Evolutionary conservation across 1,139 yeast genomes (phyloP), one percentile per base, ranked within the genome.

Genomic region (Debaryomyces sp.): DNA sequence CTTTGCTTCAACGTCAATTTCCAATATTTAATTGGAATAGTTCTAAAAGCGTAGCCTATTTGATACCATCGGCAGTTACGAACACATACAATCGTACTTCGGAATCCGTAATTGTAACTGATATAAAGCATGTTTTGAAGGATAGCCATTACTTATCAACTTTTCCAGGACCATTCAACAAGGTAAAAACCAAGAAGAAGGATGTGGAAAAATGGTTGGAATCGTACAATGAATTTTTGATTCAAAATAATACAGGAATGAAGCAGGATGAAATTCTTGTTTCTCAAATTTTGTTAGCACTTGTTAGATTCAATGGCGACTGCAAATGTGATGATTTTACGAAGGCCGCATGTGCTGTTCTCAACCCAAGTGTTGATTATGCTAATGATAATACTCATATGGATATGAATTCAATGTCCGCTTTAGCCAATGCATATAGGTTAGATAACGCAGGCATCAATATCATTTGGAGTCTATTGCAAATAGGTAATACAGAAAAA

Each of bases 1-100:
- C 73, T 6, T 59, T 71, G 41, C 59, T 61, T 27, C 75, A 74
- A 45, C 73, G 89, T 49, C 96, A 89, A 62, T 88, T 87, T 64
- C 96, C 96, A 0, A 65, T 91, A 32, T 87, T 90, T 62, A 74
- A 80, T 49, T 91, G 96, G 89, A 80, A 89, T 42, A 68, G 73
- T 34, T 64, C 75, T 5, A 66, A 62, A 35, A 64, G 61, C 27
- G 67, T 66, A 9, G 70, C 64, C 1, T 54, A 56, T 9, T 58
- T 75, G 43, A 56, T 70, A n/a, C 76, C 78, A 4, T 54, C 49
- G 10, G 45, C 49, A 2, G 23, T 39, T 18, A 52, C 58, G 12
- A 53, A 50, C 21, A 54, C 54, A 10, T 56, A 43, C 49, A 50
- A 43, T 24, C 54, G 40, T 43, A 56, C 37, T 17, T 46, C 37